Evolutionary conservation across 345 rosid genomes (phyloP).

Genomic region (Pugionium cornutum): DNA sequence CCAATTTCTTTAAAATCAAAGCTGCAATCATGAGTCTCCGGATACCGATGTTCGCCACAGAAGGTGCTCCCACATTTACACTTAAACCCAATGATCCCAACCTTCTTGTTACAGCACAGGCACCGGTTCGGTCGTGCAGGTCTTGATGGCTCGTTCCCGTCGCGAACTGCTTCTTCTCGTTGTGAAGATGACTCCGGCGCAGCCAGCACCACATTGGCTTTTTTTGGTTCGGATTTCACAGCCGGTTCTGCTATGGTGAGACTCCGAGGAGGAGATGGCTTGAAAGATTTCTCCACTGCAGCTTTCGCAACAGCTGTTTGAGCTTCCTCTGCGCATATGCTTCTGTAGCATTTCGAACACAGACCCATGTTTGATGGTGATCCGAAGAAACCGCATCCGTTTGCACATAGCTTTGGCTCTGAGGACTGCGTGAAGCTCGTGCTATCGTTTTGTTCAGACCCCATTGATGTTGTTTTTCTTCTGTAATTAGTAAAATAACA

Average conservation of each 20-base stretch:
- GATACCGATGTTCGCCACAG: slow-evolving; percentile 43
- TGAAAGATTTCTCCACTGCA: slow-evolving; percentile 36
- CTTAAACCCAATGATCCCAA: slow-evolving; percentile 41
- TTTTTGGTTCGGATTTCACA: neutral
- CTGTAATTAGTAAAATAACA: neutral
- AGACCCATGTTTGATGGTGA: slow-evolving; percentile 42
- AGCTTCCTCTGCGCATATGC: slow-evolving; percentile 31
- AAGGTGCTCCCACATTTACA: slow-evolving; percentile 42
- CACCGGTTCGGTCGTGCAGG: slow-evolving; percentile 38
- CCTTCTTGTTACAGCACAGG: slow-evolving; percentile 39
- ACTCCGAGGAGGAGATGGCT: slow-evolving; percentile 3
- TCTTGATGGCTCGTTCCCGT: slow-evolving; percentile 8
- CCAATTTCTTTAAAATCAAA: slow-evolving; percentile 43
- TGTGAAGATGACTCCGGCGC: slow-evolving; percentile 14
- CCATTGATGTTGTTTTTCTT: slow-evolving; percentile 13
- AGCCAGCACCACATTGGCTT: neutral
- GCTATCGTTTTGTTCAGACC: slow-evolving; percentile 39
- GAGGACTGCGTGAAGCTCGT: slow-evolving; percentile 36
- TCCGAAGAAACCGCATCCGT: slow-evolving; percentile 45
- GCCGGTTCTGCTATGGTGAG: slow-evolving; percentile 13
- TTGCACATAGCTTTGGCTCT: slow-evolving; percentile 41
- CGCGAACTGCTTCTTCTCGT: slow-evolving; percentile 1
- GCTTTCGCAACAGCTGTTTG: slow-evolving; percentile 44
- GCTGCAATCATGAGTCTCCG: slow-evolving; percentile 44
- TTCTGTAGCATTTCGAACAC: slow-evolving; percentile 42